Conservation (phyloP, 805 yeast species). For the Nakazawaea laoshanensis region DNA sequence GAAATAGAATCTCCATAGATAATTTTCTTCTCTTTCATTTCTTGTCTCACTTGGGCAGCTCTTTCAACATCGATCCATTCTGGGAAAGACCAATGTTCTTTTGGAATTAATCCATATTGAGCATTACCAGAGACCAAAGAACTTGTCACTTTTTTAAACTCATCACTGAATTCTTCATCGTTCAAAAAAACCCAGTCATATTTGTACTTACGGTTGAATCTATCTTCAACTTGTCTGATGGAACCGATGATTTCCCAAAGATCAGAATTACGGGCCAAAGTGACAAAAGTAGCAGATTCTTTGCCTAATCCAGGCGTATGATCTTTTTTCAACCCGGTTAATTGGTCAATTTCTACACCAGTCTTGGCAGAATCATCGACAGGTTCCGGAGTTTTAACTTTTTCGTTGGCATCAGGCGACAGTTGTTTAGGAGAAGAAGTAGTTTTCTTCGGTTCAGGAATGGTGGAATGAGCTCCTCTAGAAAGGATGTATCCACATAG, state of each 20-base stretch:
- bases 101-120: slow-evolving; percentile 73
- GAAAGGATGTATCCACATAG: slow-evolving; percentile 40
- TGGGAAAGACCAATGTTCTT: slow-evolving; percentile 84
- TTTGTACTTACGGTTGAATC: slow-evolving; percentile 72
- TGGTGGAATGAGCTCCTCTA: slow-evolving; percentile 29
- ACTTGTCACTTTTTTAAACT: slow-evolving; percentile 61
- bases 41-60: slow-evolving; percentile 48
- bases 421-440: neutral
- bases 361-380: neutral
- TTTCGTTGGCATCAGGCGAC: neutral
- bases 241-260: slow-evolving; percentile 52
- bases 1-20: slow-evolving; percentile 62
- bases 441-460: slow-evolving; percentile 8
- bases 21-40: slow-evolving; percentile 41
- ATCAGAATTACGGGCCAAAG: slow-evolving; percentile 74
- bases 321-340: slow-evolving; percentile 9
- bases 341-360: slow-evolving; percentile 9
- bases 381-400: neutral
- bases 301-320: slow-evolving; percentile 12
- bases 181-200: slow-evolving; percentile 96
- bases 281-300: slow-evolving; percentile 72
- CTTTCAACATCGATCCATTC: slow-evolving; percentile 67
- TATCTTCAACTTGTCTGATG: slow-evolving; percentile 75
- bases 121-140: slow-evolving; percentile 70
- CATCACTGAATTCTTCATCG: slow-evolving; percentile 77